Conservation (phyloP, 2,329 filamentous ascomycete species). For the Hypoxylon sp. region DNA sequence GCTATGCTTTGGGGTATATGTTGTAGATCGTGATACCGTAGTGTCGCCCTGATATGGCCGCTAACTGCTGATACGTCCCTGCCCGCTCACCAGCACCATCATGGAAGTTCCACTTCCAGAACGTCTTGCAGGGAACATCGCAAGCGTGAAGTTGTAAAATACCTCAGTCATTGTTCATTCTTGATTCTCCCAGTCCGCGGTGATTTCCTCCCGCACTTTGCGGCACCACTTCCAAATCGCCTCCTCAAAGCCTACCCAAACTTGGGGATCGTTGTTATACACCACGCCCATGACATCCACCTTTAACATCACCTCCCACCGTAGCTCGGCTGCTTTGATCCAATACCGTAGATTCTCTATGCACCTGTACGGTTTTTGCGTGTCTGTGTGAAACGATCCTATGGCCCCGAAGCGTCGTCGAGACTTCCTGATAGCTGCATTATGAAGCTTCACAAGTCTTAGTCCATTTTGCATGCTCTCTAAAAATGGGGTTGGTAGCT, state of each 20-base stretch:
- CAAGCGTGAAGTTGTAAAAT: constrained; percentile 34
- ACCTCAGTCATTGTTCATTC: constrained; percentile 18
- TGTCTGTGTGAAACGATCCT: constrained; percentile 90
- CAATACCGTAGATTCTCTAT: constrained; percentile 96
- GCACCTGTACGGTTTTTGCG: constrained; percentile 91
- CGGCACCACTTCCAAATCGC: constrained; percentile 88
- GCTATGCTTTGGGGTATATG: constrained; percentile 46
- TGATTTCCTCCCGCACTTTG: constrained; percentile 86
- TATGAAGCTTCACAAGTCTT: constrained; percentile 88
- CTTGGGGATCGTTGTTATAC: constrained; percentile 76
- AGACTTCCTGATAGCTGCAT: constrained; percentile 87
- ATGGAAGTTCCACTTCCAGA: constrained; percentile 15
- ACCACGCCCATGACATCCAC: constrained; percentile 91
- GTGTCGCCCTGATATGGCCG: constrained; percentile 21
- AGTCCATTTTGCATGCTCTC: constrained; percentile 82
- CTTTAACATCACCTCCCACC: constrained; percentile 89
- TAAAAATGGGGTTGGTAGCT: constrained; percentile 81
- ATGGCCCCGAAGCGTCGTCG: constrained; percentile 91
- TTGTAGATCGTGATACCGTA: constrained; percentile 40
- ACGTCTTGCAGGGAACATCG: constrained; percentile 25
- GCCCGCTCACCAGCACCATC: constrained; percentile 6
- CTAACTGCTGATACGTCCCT: constrained; percentile 19
- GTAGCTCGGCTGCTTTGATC: constrained; percentile 94
- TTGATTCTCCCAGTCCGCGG: constrained; percentile 70
- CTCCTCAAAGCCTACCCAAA: constrained; percentile 86